A percentile compares a stretch with the other conserved stretches of the same genome.
Conservation (phyloP, 306 rosid genomes). For the Echinosophora koreensis region DNA sequence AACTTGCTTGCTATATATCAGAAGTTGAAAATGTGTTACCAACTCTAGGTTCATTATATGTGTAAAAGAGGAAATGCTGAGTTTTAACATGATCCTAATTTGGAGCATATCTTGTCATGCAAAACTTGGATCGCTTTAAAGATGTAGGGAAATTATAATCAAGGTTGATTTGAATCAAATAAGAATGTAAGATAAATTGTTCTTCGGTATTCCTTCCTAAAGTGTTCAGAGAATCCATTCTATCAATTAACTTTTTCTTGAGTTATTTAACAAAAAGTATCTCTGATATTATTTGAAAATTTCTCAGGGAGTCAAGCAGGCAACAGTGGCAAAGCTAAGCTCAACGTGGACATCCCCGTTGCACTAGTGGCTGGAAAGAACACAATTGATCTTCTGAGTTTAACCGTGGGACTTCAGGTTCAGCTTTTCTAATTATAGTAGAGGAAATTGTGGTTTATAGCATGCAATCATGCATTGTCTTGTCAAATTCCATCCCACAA, state of each 20-base stretch:
- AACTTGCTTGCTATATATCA: neutral
- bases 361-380: constrained; percentile 72
- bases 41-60: neutral
- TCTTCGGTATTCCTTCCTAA: constrained; percentile 2
- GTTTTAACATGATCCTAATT: neutral
- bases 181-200: neutral
- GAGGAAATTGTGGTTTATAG: constrained; percentile 34
- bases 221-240: neutral
- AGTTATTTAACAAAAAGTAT: constrained; percentile 1
- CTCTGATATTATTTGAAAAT: constrained; percentile 24
- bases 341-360: constrained; percentile 68
- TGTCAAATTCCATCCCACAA: constrained; percentile 3
- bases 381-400: constrained; percentile 86
- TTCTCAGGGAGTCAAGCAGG: constrained; percentile 77
- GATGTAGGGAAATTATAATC: constrained; percentile 1
- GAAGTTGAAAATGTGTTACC: neutral
- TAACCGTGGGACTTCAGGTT: constrained; percentile 99
- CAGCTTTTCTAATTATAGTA: constrained; percentile 26
- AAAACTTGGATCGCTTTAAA: neutral
- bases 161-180: constrained; percentile 19
- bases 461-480: constrained; percentile 22
- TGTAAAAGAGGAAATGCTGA: constrained; percentile 9
- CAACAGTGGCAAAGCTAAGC: constrained; percentile 53
- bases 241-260: constrained; percentile 4
- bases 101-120: neutral